Evolutionary conservation across 768 basidiomycete species (phyloP).

Genomic region (Ramaria sp.): DNA sequence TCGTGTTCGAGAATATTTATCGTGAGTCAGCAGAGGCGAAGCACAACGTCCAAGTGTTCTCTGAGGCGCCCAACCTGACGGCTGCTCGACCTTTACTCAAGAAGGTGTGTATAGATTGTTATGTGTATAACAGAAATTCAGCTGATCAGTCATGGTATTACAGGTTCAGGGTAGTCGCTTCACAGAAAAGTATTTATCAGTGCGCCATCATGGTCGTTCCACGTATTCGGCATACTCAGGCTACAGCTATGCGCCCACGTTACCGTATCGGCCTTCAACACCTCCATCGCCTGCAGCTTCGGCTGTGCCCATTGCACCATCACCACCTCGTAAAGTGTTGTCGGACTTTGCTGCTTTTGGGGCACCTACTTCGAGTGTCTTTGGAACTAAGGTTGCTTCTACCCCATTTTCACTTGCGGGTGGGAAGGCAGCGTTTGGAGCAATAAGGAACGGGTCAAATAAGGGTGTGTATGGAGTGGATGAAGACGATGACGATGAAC

Average conservation of each 20-base stretch:
- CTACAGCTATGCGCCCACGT: slow-evolving; percentile 26
- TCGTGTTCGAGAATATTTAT: slow-evolving; percentile 94
- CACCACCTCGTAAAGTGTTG: slow-evolving; percentile 80
- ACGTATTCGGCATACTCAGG: slow-evolving; percentile 36
- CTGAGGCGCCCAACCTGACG: slow-evolving; percentile 51
- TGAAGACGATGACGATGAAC: slow-evolving; percentile 68
- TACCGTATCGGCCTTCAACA: slow-evolving; percentile 30
- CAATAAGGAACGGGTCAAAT: slow-evolving; percentile 40
- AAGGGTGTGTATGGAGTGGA: slow-evolving; percentile 36
- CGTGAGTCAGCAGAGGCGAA: slow-evolving; percentile 79
- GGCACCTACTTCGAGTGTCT: slow-evolving; percentile 67
- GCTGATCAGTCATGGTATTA: slow-evolving; percentile 9
- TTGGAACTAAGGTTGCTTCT: slow-evolving; percentile 72
- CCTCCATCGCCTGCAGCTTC: slow-evolving; percentile 24
- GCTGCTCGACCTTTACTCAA: slow-evolving; percentile 72
- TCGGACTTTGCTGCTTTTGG: slow-evolving; percentile 84
- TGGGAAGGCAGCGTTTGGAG: slow-evolving; percentile 77
- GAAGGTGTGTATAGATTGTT: slow-evolving; percentile 39
- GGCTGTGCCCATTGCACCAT: slow-evolving; percentile 24
- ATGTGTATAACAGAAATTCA: not conserved
- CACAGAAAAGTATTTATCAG: slow-evolving; percentile 89
- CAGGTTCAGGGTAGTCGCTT: slow-evolving; percentile 93
- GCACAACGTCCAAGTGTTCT: slow-evolving; percentile 86
- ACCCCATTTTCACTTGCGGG: slow-evolving; percentile 72
- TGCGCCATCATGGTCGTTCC: slow-evolving; percentile 37